These are phyloP conservation scores for Coniella lustricola DNA, from an alignment of 2,329 filamentous ascomycete genomes.

Conservation along the genomic window DNA sequence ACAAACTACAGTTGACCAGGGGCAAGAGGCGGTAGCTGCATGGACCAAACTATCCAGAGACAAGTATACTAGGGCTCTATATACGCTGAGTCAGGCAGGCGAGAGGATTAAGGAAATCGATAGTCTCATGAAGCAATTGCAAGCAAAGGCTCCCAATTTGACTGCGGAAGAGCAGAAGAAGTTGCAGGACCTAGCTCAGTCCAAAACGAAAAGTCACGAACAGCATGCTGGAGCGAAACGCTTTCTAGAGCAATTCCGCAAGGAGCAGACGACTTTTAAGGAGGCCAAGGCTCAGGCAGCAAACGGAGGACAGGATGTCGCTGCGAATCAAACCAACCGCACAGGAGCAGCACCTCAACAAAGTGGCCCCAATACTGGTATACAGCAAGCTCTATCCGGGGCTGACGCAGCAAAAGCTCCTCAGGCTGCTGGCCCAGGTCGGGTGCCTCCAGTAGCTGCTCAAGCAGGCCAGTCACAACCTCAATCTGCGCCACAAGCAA, in stretches of 20 bases:
- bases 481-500: slow-evolving; percentile 18
- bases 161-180: slow-evolving; percentile 41
- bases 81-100: slow-evolving; percentile 42
- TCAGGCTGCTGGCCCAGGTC: slow-evolving; percentile 25
- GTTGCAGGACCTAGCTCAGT: slow-evolving; percentile 34
- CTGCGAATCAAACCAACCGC: slow-evolving; percentile 15
- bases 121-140: slow-evolving; percentile 33
- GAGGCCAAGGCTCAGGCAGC: slow-evolving; percentile 20
- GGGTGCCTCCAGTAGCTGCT: slow-evolving; percentile 20
- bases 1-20: slow-evolving; percentile 34
- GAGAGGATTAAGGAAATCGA: slow-evolving; percentile 36
- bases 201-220: slow-evolving; percentile 38
- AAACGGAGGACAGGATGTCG: slow-evolving; percentile 12
- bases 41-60: slow-evolving; percentile 42
- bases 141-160: slow-evolving; percentile 35
- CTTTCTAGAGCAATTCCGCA: slow-evolving; percentile 41
- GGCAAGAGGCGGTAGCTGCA: slow-evolving; percentile 35
- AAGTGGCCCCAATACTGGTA: slow-evolving; percentile 19
- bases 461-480: slow-evolving; percentile 17
- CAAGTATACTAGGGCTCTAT: slow-evolving; percentile 40
- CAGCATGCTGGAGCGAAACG: slow-evolving; percentile 38
- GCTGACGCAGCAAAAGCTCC: slow-evolving; percentile 41
- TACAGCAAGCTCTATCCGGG: slow-evolving; percentile 32
- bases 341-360: slow-evolving; percentile 11
- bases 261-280: slow-evolving; percentile 33